Evolutionary conservation across 2,329 filamentous ascomycete genomes (phyloP), one percentile per base, ranked within the genome.

Genomic region (Penicillium brevicompactum): DNA sequence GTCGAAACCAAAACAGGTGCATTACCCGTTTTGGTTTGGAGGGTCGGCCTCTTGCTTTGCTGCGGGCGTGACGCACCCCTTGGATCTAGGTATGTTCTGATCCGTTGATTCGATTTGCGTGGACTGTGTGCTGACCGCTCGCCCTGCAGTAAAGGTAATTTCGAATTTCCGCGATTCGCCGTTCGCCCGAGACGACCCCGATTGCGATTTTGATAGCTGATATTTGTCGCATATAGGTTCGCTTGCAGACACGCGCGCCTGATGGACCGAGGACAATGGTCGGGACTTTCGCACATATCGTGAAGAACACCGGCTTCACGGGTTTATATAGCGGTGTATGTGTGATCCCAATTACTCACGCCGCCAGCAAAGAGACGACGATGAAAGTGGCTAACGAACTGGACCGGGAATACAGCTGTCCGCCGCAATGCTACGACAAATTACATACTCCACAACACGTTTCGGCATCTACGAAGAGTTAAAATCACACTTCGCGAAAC

Each of bases 401-500:
- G 14, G 34, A 34, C 38, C 46, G 38, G 48, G 34, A 45, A 18
- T 64, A 49, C 66, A 87, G 78, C 86, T 97, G 56, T 95, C 92
- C 2, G 94, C 94, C 63, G 94, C 92, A 53, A 84, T 97, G 46
- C 84, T 97, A 55, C 92, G 94, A 62, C 94, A 97, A 79, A 84
- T 92, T 65, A 97, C 94, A 56, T 99, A 99, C 80, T 94, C 90
- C 56, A 99, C 94, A 48, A 94, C 92, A 37, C 91, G 94, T 46
- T 99, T 99, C 78, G 94, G 92, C 61, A 87, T 97, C 61, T 99
- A 99, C 80, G 94, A 97, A 77, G 87, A 96, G 65, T 82, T 97
- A 56, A 99, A 99, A 78, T 78, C 84, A 22, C 84, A 82, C 49
- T 82, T 88, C 69, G 84, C 85, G 37, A 59, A 53, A 18, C 51